Evolutionary conservation across 441 rosid genomes (phyloP).

Genomic region (Populus tomentosa): DNA sequence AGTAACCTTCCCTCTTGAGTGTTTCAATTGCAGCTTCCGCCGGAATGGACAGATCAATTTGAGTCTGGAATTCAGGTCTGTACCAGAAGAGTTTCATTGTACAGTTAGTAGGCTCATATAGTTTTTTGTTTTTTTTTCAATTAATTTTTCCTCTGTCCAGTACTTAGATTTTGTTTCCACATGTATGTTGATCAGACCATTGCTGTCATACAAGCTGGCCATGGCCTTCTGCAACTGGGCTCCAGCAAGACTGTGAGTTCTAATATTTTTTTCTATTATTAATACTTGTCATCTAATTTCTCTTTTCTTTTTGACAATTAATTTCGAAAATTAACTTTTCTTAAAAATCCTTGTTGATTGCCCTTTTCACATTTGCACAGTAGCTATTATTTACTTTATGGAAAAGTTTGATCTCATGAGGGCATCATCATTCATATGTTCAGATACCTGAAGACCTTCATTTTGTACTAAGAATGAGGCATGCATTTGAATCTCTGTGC

Average conservation of each 20-base stretch:
- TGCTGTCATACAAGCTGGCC: constrained; percentile 99
- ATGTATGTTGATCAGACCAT: constrained; percentile 56
- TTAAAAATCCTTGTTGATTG: neutral
- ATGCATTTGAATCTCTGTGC: constrained; percentile 81
- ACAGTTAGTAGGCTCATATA: constrained; percentile 15
- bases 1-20: constrained; percentile 30
- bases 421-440: constrained; percentile 5
- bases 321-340: too few species aligned
- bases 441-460: constrained; percentile 95
- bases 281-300: neutral
- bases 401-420: constrained; percentile 5
- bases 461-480: constrained; percentile 96
- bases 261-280: neutral
- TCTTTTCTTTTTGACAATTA: neutral
- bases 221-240: constrained; percentile 89
- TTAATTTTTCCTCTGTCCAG: neutral
- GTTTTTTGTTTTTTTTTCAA: neutral
- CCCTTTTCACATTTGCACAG: neutral
- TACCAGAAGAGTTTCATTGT: neutral
- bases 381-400: too few species aligned
- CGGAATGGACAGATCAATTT: constrained; percentile 98
- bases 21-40: constrained; percentile 70
- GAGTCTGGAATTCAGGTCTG: constrained; percentile 97
- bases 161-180: constrained; percentile 7
- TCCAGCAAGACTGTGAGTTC: constrained; percentile 90